These are phyloP conservation scores for Lantana camara DNA, from an alignment of 257 asterid genomes.

Conservation along the genomic window DNA sequence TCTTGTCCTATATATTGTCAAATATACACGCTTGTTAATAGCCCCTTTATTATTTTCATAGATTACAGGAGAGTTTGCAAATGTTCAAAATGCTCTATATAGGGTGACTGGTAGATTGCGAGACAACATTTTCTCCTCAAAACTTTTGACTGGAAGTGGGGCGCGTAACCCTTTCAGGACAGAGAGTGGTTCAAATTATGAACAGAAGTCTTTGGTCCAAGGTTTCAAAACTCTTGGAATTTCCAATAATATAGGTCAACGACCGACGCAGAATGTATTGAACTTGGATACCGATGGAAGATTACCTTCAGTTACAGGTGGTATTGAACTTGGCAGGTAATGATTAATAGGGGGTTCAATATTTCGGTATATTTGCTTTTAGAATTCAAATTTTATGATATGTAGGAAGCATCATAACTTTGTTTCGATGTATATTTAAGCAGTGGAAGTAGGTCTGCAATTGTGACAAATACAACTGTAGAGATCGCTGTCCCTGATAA, in stretches of 20 bases:
- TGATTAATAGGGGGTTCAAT: no score
- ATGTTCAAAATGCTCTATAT: conserved; percentile 66
- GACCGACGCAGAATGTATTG: conserved; percentile 34
- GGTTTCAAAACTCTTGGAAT: conserved; percentile 51
- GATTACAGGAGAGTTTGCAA: conserved; percentile 70
- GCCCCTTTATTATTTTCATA: conserved; percentile 29
- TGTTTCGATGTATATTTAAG: conserved; percentile 14
- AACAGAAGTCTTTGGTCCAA: conserved; percentile 39
- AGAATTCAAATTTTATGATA: no score
- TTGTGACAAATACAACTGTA: conserved; percentile 57
- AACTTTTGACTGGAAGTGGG: conserved; percentile 37
- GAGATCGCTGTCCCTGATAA: conserved; percentile 62
- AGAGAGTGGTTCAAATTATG: conserved; percentile 41
- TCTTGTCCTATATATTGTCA: no score
- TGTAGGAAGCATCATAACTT: neutral
- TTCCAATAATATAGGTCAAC: conserved; percentile 41
- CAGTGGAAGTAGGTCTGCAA: conserved; percentile 56
- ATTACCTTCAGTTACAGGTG: conserved; percentile 48
- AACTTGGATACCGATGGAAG: conserved; percentile 38
- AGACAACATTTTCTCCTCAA: conserved; percentile 43
- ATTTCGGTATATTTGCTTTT: no score
- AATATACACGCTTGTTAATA: no score
- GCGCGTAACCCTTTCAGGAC: conserved; percentile 34
- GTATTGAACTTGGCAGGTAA: conserved; percentile 59
- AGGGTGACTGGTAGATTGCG: conserved; percentile 67